Evolutionary conservation across 148 eudicot genomes (phyloP).

Genomic region (Heliosperma pusillum): DNA sequence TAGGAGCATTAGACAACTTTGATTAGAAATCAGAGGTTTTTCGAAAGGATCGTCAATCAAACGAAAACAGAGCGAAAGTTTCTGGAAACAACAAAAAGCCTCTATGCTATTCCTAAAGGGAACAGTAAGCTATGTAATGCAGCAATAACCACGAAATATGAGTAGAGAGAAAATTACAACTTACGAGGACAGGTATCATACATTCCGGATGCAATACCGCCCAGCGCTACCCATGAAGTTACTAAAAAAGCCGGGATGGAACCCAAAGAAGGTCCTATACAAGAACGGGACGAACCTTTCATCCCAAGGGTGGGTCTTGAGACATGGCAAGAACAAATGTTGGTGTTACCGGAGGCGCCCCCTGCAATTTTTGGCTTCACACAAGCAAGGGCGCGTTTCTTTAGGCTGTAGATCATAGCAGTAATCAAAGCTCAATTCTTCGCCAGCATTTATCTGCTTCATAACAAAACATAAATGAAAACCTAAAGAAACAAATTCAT

Average conservation of each 20-base stretch:
- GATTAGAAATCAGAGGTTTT: background rate
- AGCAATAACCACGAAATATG: background rate
- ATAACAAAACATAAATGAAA: background rate
- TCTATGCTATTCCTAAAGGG: background rate
- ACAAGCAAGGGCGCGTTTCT: constrained; percentile 60
- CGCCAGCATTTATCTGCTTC: constrained; percentile 72
- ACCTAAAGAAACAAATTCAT: background rate
- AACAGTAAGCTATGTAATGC: background rate
- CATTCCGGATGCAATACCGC: background rate
- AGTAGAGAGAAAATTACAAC: too few species aligned
- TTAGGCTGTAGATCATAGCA: constrained; percentile 46
- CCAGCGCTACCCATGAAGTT: constrained; percentile 1
- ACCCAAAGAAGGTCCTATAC: constrained; percentile 2
- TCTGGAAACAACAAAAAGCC: background rate
- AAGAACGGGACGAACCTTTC: too few species aligned
- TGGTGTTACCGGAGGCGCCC: constrained; percentile 51
- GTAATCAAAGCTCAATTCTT: constrained; percentile 73
- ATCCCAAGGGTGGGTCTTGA: too few species aligned
- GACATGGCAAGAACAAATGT: background rate
- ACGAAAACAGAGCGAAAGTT: background rate
- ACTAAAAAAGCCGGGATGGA: background rate
- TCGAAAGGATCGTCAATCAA: background rate
- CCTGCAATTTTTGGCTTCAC: constrained; percentile 73
- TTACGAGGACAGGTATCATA: background rate
- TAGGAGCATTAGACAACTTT: background rate